These are phyloP conservation scores for Nemania serpens DNA, from an alignment of 2,329 filamentous ascomycete species.

Conservation along the genomic window DNA sequence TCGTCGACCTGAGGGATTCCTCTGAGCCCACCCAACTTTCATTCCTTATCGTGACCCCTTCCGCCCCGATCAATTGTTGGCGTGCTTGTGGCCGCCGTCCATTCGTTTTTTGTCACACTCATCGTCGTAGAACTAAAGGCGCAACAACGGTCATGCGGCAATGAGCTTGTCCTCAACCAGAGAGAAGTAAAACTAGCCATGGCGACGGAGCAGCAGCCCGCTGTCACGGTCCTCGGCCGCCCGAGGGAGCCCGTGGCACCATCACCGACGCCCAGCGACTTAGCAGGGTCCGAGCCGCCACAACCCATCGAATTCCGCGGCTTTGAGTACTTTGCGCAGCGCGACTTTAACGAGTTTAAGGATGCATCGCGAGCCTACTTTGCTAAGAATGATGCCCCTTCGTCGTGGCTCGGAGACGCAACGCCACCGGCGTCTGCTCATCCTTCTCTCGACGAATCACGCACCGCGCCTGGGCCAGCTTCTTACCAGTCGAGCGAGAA, in stretches of 20 bases:
- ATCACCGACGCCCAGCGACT: constrained; percentile 15
- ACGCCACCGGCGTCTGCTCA: constrained; percentile 37
- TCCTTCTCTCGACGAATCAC: constrained; percentile 19
- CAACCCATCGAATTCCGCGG: constrained; percentile 39
- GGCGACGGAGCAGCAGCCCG: constrained; percentile 30
- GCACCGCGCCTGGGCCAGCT: constrained; percentile 8
- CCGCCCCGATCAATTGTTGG: constrained; percentile 8
- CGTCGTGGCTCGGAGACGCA: constrained; percentile 42
- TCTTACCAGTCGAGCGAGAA: constrained; percentile 8
- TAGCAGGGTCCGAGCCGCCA: constrained; percentile 13
- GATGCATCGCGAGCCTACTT: constrained; percentile 39
- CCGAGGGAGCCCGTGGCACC: constrained; percentile 23
- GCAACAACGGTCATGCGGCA: constrained; percentile 16
- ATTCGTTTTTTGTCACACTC: constrained; percentile 25
- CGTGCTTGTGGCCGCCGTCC: constrained; percentile 33
- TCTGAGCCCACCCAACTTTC: constrained; percentile 8
- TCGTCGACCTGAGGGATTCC: constrained; percentile 1
- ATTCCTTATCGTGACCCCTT: neutral
- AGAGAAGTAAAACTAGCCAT: constrained; percentile 29
- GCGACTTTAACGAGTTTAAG: constrained; percentile 38
- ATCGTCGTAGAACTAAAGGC: neutral
- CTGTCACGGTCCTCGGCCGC: constrained; percentile 18
- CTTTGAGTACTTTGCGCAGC: constrained; percentile 41
- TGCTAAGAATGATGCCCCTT: constrained; percentile 26
- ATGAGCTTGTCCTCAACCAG: constrained; percentile 25